Percentiles rank a stretch among this genome's conserved stretches.
phyloP scores from a whole-genome alignment of 768 basidiomycete genomes.

The Pisolithus microcarpus region DNA sequence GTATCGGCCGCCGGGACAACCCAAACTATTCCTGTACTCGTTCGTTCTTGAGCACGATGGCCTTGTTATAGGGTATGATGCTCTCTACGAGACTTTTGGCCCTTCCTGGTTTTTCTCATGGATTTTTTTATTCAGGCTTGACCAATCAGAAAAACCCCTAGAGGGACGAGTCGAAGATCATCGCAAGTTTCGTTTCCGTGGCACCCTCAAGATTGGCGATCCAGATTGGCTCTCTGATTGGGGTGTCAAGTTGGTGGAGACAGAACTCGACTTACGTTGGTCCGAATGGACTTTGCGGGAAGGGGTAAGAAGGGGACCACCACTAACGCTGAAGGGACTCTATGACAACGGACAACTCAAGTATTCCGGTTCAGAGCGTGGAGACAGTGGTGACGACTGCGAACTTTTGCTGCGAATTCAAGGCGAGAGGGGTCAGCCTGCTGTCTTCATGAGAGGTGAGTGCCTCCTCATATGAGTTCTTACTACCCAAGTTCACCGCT shows the following conservation, averaged over 20 bases:
- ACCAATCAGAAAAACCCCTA: slow-evolving; percentile 38
- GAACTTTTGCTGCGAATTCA: slow-evolving; percentile 37
- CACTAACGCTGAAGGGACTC: slow-evolving; percentile 30
- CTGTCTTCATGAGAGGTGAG: slow-evolving; percentile 36
- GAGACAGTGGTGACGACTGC: slow-evolving; percentile 8
- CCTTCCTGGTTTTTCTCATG: slow-evolving; percentile 1
- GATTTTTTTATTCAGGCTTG: slow-evolving; percentile 29
- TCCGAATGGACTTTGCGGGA: slow-evolving; percentile 19
- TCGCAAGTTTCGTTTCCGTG: slow-evolving; percentile 42
- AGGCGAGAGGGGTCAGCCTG: slow-evolving; percentile 34
- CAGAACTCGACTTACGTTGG: slow-evolving; percentile 39
- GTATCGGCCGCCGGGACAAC: slow-evolving; percentile 12
- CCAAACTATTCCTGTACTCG: slow-evolving; percentile 20
- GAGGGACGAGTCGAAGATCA: slow-evolving; percentile 21
- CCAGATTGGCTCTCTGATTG: slow-evolving; percentile 44
- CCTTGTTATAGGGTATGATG: slow-evolving; percentile 19
- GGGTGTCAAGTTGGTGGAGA: slow-evolving; percentile 36
- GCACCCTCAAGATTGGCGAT: slow-evolving; percentile 39
- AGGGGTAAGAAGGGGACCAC: slow-evolving; percentile 13
- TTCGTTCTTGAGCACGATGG: slow-evolving; percentile 23
- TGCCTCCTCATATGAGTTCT: background rate
- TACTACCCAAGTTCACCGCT: background rate
- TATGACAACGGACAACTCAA: slow-evolving; percentile 21
- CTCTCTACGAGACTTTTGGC: background rate
- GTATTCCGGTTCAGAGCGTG: slow-evolving; percentile 7